Evolutionary conservation across 768 basidiomycete genomes (phyloP).

Genomic region (Lyophyllum shimeji): DNA sequence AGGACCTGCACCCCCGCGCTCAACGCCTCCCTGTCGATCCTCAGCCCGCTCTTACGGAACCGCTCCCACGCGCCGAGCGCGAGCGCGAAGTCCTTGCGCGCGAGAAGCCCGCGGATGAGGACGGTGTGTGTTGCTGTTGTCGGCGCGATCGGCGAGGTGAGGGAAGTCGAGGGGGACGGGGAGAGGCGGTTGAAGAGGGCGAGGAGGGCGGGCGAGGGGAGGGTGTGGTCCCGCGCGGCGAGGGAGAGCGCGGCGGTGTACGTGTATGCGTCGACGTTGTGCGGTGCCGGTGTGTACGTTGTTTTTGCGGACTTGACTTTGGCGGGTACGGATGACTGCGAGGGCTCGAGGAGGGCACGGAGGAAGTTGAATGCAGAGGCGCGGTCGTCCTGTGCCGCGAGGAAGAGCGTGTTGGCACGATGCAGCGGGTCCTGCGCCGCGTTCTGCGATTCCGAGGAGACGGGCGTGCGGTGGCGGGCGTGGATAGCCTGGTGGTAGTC

Average conservation of each 20-base stretch:
- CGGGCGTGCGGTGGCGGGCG: background rate
- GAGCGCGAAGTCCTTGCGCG: slow-evolving; percentile 32
- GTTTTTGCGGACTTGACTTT: background rate
- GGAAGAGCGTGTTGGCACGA: slow-evolving; percentile 41
- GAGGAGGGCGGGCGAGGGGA: slow-evolving; percentile 15
- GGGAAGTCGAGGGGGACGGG: background rate
- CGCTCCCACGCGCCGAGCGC: slow-evolving; percentile 47
- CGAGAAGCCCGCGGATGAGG: slow-evolving; percentile 52
- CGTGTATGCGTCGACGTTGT: slow-evolving; percentile 39
- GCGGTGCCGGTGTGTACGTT: slow-evolving; percentile 20
- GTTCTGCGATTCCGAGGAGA: slow-evolving; percentile 1
- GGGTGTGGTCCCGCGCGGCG: slow-evolving; percentile 37
- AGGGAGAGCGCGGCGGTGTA: slow-evolving; percentile 47
- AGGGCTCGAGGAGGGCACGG: slow-evolving; percentile 25
- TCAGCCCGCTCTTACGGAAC: slow-evolving; percentile 31
- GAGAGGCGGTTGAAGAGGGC: slow-evolving; percentile 2
- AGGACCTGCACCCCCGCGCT: slow-evolving; percentile 51
- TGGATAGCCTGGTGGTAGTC: slow-evolving; percentile 41
- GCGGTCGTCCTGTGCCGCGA: slow-evolving; percentile 40
- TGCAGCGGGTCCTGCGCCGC: slow-evolving; percentile 13
- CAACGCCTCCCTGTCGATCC: slow-evolving; percentile 47
- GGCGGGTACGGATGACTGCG: background rate
- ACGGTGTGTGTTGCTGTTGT: slow-evolving; percentile 52
- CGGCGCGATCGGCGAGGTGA: slow-evolving; percentile 28
- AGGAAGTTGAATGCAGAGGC: slow-evolving; percentile 50